Base-by-base conservation (phyloP, 176 grass and related monocot genomes). In the Oryza meyeriana region DNA sequence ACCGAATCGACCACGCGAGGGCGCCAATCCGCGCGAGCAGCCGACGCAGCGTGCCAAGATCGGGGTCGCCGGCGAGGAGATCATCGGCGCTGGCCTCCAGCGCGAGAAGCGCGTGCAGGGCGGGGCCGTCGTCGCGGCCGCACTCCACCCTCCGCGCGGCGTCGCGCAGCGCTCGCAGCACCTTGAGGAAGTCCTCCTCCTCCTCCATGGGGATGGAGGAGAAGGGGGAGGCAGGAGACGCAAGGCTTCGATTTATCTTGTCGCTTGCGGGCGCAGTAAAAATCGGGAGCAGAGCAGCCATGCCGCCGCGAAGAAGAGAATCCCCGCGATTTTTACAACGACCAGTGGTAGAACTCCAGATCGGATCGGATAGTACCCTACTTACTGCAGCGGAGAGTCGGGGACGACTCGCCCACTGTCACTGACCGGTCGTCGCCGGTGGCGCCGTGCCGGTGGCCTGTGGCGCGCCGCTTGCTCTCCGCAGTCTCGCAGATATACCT, bases 41-140 rank as follows among this genome's bases (percentile, higher is more conserved):
- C 4, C 52, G 72, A 0, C 83, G 65, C 2, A 99, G 96, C 2
- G 70, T 11, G 6, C 9, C 66, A 0, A 95, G 89, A 1, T 55
- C 55, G 20, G 91, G 87, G 55, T 93, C 90, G 8, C 77, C 87
- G 34, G 80, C 72, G 39, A 99, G 83, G 72, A 93, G 96, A 86
- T 99, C 89, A 18, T 90, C 77, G 59, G 87, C 89, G 82, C 82
- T 78, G 24, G 82, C 83, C 26, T 90, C 79, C 32, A 99, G 96
- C 45, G 85, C 87, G 35, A 99, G 86, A 3, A 99, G 93, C 35
- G 93, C 91, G 24, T 71, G 84, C 69, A 95, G 42, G 32, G 96
- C 86, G 4, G 82, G 76, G 0, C 79, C 84, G 20, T 30, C 32
- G 2, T 11, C 17, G 12, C 42, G 17, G 4, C 76, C 77, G 29